Percentiles rank a stretch among this genome's conserved stretches.
phyloP scores from a whole-genome alignment of 2,329 filamentous ascomycete species.

The Botryosphaeria dothidea region DNA sequence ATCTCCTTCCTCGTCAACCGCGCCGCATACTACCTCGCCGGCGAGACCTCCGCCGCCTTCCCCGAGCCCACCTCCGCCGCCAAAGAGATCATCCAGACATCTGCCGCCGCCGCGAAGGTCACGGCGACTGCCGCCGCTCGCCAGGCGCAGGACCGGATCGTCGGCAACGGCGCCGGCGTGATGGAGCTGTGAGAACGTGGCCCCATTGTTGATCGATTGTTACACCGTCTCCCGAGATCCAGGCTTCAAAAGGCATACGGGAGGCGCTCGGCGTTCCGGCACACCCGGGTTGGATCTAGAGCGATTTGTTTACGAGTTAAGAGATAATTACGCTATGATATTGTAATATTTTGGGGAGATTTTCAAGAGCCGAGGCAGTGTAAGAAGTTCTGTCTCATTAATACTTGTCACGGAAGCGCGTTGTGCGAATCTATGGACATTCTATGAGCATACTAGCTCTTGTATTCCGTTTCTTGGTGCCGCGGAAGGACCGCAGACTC shows the following conservation, averaged over 20 bases:
- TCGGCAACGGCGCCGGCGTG: conserved; percentile 5
- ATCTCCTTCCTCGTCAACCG: conserved; percentile 78
- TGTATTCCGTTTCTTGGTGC: too few species aligned
- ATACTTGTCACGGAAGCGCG: background rate
- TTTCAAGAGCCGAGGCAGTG: background rate
- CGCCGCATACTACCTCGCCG: conserved; percentile 92
- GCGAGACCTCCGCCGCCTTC: conserved; percentile 52
- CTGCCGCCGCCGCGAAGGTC: conserved; percentile 1
- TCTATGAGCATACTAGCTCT: background rate
- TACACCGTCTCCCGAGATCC: background rate
- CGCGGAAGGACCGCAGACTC: too few species aligned
- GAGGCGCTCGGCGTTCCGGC: background rate
- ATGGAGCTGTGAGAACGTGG: background rate
- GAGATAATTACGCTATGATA: background rate
- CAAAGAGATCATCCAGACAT: background rate
- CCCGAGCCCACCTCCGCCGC: background rate
- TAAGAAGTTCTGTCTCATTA: background rate
- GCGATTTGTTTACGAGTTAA: background rate
- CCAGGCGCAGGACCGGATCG: background rate
- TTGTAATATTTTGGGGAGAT: background rate
- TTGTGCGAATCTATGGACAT: background rate
- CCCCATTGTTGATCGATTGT: too few species aligned
- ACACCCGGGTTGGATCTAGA: background rate
- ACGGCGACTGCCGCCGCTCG: background rate
- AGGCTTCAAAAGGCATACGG: background rate